Evolutionary conservation across 2,329 filamentous ascomycete genomes (phyloP).

Genomic region (Exophiala viscosa): DNA sequence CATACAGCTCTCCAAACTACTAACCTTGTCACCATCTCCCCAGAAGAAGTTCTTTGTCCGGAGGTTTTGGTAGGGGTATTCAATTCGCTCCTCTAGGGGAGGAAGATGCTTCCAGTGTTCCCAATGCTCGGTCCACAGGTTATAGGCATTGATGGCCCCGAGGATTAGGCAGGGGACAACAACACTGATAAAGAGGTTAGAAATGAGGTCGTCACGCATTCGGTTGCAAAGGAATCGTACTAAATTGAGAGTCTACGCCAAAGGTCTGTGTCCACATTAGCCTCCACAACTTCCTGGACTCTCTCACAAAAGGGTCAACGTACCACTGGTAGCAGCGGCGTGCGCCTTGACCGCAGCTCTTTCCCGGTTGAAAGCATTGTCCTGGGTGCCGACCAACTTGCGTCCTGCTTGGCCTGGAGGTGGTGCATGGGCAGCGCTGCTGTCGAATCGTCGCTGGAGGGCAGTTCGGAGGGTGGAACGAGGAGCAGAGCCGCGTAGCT

Average conservation of each 20-base stretch:
- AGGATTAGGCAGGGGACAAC: slow-evolving; percentile 70
- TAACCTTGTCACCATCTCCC: slow-evolving; percentile 92
- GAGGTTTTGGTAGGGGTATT: slow-evolving; percentile 98
- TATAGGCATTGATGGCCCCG: slow-evolving; percentile 76
- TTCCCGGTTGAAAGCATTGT: slow-evolving; percentile 94
- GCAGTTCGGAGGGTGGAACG: slow-evolving; percentile 55
- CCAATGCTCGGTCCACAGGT: slow-evolving; percentile 94
- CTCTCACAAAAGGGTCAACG: slow-evolving; percentile 15
- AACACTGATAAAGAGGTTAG: slow-evolving; percentile 52
- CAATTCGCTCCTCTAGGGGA: slow-evolving; percentile 81
- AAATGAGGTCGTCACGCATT: not conserved
- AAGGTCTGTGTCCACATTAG: slow-evolving; percentile 59
- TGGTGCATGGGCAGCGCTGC: slow-evolving; percentile 34
- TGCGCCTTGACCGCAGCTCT: slow-evolving; percentile 86
- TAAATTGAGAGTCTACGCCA: slow-evolving; percentile 96
- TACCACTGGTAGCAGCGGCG: slow-evolving; percentile 77
- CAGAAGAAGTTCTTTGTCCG: slow-evolving; percentile 92
- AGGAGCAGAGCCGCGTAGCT: slow-evolving; percentile 54
- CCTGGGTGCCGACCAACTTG: slow-evolving; percentile 58
- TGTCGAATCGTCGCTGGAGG: slow-evolving; percentile 67
- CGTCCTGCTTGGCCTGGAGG: slow-evolving; percentile 22
- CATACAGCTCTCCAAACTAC: slow-evolving; percentile 28
- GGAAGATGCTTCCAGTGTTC: slow-evolving; percentile 85
- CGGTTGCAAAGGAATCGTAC: slow-evolving; percentile 54
- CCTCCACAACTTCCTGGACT: not conserved